Base-by-base conservation (phyloP, 2,329 filamentous ascomycete species). In the Calonectria pteridis region DNA sequence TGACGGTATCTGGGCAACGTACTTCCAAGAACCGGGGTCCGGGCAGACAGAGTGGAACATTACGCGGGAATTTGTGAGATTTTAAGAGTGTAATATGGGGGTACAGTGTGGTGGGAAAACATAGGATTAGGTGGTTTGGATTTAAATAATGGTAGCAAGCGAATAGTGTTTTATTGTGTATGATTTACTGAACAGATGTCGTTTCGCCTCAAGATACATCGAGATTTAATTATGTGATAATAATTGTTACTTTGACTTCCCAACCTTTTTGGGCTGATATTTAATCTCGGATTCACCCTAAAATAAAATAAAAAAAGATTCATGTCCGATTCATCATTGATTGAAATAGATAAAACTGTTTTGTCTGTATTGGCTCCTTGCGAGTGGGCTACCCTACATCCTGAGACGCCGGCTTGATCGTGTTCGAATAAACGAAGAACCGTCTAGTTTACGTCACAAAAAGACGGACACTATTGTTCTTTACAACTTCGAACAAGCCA, bases 31-130 rank as follows among this genome's bases (percentile, higher is more conserved):
- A 6, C 82, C 82, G 3, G 50, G 71, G 1, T 76, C 73, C 0
- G 79, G 77, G 0, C 67, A 77, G 29, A 74, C 65, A 2, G 72
- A 80, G 37, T 85, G 84, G 83, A 77, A 79, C 55, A 71, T 83
- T 1, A 78, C 69, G 0, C 81, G 76, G 43, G 79, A 83, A 55
- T 84, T 80, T 64, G 26, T 82, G 49, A 76, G 63, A 31, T 75
- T 13, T 79, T 26, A 77, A 14, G 18, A 18, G 29, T 26, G 20
- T 29, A 1, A 13, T 9, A 4, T 43, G 18, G n/a, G n/a, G 4
- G 23, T 23, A n/a, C 10, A 11, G 23, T 46, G 16, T 43, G 43
- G 11, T 4, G n/a, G 20, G 18, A 46, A 46, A 18, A 1, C 2
- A 46, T 23, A 13, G n/a, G n/a, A 23, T 23, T 13, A 9, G 43